Evolutionary conservation across 2,329 filamentous ascomycete species (phyloP), one percentile per base, ranked within the genome.

Genomic region (Colletotrichum caudatum): DNA sequence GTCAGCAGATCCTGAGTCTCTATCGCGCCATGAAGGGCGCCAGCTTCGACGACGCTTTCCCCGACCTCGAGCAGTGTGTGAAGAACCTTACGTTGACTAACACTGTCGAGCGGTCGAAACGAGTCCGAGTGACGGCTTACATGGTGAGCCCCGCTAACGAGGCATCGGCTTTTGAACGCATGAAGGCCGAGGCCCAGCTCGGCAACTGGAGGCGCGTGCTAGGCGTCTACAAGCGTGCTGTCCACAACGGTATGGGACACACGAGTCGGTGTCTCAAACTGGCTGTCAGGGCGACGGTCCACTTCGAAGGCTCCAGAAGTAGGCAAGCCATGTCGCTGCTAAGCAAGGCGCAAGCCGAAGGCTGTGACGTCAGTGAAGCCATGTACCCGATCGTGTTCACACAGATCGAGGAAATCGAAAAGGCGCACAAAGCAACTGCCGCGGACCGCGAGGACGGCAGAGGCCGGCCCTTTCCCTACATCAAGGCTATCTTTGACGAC

Each of bases 261-360:
- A 83, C 81, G 37, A 75, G 76, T 3, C 79, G 82, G 33, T 86
- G 83, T 64, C 79, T 89, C 18, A 82, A 83, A n/a, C 78, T 88
- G 6, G 86, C 84, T 11, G 82, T 89, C 11, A 74, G 82, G 12
- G 84, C 85, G 2, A 79, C 81, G 18, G 75, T 88, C 62, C 77
- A 77, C 20, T 57, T 76, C 20, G 76, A 81, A 48, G 76, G 76
- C 4, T 68, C 76, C 3, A 74, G 77, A 54, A 69, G 80, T 59
- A 69, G 75, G 58, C 58, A 75, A 26, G 84, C 86, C 1, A 77
- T 81, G 23, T 74, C 73, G 0, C 77, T 88, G 20, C 80, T 89
- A 7, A 75, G 76, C 7, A 75, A 77, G 39, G 84, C 85, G 0
- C 79, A 84, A 46, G 63, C 73, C 1, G 75, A 79, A 14, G 86